phyloP scores from a whole-genome alignment of 75 land plant genomes.

The Cunninghamia lanceolata region DNA sequence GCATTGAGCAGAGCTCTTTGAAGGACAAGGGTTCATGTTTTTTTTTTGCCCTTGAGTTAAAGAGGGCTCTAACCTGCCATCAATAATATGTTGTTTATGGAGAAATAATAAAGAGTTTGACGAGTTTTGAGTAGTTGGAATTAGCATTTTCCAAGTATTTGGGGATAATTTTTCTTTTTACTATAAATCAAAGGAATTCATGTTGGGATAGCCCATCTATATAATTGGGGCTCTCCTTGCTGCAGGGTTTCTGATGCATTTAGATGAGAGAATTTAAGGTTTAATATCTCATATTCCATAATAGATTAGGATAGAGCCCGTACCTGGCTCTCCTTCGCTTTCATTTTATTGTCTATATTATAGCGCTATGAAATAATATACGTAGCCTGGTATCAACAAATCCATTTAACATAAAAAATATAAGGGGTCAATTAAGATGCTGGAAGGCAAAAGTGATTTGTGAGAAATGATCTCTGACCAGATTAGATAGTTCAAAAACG shows the following conservation, averaged over 20 bases:
- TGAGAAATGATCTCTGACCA: too few species aligned
- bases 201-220: neutral
- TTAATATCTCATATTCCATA: too few species aligned
- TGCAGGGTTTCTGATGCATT: neutral
- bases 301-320: too few species aligned
- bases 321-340: too few species aligned
- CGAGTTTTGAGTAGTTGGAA: neutral
- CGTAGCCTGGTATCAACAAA: too few species aligned
- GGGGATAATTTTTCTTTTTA: neutral
- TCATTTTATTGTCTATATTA: too few species aligned
- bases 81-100: neutral
- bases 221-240: neutral
- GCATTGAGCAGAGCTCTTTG: constrained; percentile 7
- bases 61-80: neutral
- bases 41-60: neutral
- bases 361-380: too few species aligned
- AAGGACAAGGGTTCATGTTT: neutral
- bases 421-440: too few species aligned
- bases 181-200: neutral
- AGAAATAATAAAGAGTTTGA: neutral
- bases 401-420: too few species aligned
- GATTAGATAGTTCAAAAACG: too few species aligned
- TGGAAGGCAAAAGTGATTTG: too few species aligned
- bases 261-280: neutral
- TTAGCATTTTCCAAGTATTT: neutral